Conservation (phyloP, 257 asterid species). For the Solanum corneliomulleri region DNA sequence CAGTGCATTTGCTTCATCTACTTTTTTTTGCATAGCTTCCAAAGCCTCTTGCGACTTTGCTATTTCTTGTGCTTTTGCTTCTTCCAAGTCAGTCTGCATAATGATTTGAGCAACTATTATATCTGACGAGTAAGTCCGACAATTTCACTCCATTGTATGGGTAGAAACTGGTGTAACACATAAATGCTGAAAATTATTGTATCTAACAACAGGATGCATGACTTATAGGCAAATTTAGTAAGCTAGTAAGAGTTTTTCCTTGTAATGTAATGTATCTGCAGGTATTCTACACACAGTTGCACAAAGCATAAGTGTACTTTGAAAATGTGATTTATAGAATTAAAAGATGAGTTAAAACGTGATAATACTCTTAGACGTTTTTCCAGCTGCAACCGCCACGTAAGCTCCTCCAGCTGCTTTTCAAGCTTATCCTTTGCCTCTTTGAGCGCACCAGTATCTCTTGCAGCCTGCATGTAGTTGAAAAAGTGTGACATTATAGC, state of each 20-base stretch:
- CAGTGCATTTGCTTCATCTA: conserved; percentile 62
- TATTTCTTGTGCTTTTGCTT: conserved; percentile 68
- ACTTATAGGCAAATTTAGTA: background rate
- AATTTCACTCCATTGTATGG: background rate
- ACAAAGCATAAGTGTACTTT: background rate
- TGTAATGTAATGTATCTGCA: background rate
- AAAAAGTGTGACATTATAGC: background rate
- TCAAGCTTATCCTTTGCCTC: conserved; percentile 99
- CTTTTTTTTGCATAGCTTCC: conserved; percentile 68
- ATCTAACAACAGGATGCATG: background rate
- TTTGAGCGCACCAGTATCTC: conserved; percentile 97
- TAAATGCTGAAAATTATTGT: background rate
- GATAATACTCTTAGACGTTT: conserved; percentile 75
- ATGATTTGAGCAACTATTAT: conserved; percentile 2
- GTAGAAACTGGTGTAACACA: background rate
- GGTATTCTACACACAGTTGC: background rate
- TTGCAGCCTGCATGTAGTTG: conserved; percentile 68
- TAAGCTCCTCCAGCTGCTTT: conserved; percentile 88
- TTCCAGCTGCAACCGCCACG: conserved; percentile 95
- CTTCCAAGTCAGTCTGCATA: conserved; percentile 87
- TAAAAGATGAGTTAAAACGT: background rate
- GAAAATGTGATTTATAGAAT: background rate
- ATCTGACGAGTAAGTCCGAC: background rate
- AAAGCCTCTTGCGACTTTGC: conserved; percentile 53
- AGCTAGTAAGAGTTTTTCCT: background rate